Percentiles rank a stretch among this genome's conserved stretches.
Evolutionary conservation across 1,284 basidiomycete species (phyloP).

Genomic region (Takashimella koratensis): DNA sequence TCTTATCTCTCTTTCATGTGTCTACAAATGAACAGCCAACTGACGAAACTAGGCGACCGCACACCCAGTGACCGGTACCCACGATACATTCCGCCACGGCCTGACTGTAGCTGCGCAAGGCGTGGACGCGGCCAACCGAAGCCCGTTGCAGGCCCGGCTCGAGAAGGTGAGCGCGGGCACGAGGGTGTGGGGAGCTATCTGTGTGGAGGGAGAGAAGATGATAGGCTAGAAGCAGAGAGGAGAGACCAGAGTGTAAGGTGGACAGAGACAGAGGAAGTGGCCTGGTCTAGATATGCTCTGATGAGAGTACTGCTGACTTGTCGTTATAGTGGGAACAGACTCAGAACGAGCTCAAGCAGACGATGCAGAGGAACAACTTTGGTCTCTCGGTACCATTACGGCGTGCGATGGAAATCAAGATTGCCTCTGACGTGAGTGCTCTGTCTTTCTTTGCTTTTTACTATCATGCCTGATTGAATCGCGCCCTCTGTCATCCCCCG

Average conservation of each 20-base stretch:
- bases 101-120: slow-evolving; percentile 36
- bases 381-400: slow-evolving; percentile 86
- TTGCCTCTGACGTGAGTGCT: slow-evolving; percentile 67
- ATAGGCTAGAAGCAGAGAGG: too few relatives aligned
- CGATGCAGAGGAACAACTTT: slow-evolving; percentile 75
- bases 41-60: slow-evolving; percentile 35
- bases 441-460: not conserved
- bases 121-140: slow-evolving; percentile 30
- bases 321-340: slow-evolving; percentile 90
- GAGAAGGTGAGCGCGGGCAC: slow-evolving; percentile 47
- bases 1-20: too few relatives aligned
- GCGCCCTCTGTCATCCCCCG: too few relatives aligned
- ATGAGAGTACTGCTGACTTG: too few relatives aligned
- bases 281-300: too few relatives aligned
- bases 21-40: too few relatives aligned
- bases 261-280: too few relatives aligned
- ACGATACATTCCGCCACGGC: slow-evolving; percentile 46
- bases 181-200: too few relatives aligned
- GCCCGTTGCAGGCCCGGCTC: slow-evolving; percentile 43
- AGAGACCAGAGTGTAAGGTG: too few relatives aligned
- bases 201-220: too few relatives aligned
- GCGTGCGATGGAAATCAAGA: slow-evolving; percentile 87
- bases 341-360: slow-evolving; percentile 81
- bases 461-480: not conserved
- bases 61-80: slow-evolving; percentile 41